These are phyloP conservation scores for Lichtheimia ramosa DNA, from an alignment of 371 early-diverging fungal genomes.

Conservation along the genomic window DNA sequence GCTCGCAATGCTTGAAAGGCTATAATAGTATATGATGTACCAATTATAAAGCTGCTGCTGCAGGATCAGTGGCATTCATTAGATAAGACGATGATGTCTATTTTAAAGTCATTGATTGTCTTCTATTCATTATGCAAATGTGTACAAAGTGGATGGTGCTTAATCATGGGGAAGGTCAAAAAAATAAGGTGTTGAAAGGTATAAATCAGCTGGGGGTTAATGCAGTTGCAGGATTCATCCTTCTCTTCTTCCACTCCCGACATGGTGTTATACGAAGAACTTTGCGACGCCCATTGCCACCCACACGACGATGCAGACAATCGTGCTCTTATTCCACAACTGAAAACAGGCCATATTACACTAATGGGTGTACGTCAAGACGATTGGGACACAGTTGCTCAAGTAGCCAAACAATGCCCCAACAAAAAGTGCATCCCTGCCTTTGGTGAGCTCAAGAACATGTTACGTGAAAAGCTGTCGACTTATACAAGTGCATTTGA, in stretches of 20 bases:
- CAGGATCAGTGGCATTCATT: no score
- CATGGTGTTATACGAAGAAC: neutral
- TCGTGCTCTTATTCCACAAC: conserved; percentile 22
- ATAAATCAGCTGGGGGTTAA: no score
- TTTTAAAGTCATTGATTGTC: no score
- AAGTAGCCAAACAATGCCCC: conserved; percentile 23
- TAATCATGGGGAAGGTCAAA: no score
- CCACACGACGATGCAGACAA: conserved; percentile 42
- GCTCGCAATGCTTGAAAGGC: neutral
- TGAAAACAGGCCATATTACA: conserved; percentile 45
- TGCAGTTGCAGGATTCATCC: no score
- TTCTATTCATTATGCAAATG: no score
- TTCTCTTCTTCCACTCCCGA: neutral
- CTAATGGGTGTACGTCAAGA: conserved; percentile 51
- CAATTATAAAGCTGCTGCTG: no score
- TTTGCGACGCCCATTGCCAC: conserved; percentile 53
- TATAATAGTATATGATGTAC: neutral
- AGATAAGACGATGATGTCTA: no score
- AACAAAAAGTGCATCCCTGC: conserved; percentile 32
- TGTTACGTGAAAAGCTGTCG: neutral
- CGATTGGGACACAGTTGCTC: conserved; percentile 44
- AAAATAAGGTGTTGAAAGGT: no score
- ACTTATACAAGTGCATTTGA: neutral
- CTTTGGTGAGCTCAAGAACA: conserved; percentile 30
- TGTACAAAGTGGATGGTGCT: no score